Evolutionary conservation across 805 yeast species (phyloP).

Genomic region (Wickerhamiella sergipiensis): DNA sequence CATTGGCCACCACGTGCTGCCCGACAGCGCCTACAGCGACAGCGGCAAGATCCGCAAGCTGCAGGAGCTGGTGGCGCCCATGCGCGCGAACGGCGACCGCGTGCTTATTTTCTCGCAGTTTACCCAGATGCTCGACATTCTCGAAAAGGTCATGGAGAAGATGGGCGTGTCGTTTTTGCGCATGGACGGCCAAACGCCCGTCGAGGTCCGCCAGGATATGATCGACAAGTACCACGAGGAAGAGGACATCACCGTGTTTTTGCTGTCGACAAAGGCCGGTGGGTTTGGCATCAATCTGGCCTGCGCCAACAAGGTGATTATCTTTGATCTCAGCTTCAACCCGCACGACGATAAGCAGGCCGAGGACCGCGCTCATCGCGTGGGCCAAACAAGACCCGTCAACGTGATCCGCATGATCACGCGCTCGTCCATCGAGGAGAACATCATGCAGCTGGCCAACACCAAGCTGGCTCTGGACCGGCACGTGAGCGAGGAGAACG

Average conservation of each 20-base stretch:
- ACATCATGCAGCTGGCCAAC: slow-evolving; percentile 71
- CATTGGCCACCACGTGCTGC: slow-evolving; percentile 38
- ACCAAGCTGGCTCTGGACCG: slow-evolving; percentile 79
- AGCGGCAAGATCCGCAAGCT: slow-evolving; percentile 66
- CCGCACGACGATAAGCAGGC: slow-evolving; percentile 99
- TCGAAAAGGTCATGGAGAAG: slow-evolving; percentile 59
- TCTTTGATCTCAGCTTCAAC: slow-evolving; percentile 87
- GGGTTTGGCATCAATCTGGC: slow-evolving; percentile 96
- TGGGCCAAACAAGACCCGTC: slow-evolving; percentile 83
- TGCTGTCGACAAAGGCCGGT: slow-evolving; percentile 92
- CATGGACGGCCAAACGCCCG: slow-evolving; percentile 87
- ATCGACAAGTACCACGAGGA: slow-evolving; percentile 84
- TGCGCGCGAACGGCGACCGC: slow-evolving; percentile 46
- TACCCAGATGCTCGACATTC: slow-evolving; percentile 80
- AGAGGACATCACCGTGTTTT: slow-evolving; percentile 65
- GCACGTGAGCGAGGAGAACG: slow-evolving; percentile 27
- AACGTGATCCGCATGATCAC: slow-evolving; percentile 62
- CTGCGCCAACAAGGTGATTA: slow-evolving; percentile 84
- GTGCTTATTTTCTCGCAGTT: slow-evolving; percentile 79
- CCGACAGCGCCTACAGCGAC: slow-evolving; percentile 41
- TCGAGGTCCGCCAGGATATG: slow-evolving; percentile 81
- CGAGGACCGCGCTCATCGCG: slow-evolving; percentile 96
- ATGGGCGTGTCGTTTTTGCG: slow-evolving; percentile 61
- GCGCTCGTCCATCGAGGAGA: slow-evolving; percentile 73
- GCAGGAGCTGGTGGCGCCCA: slow-evolving; percentile 40